A percentile compares a stretch with the other conserved stretches of the same genome.
These are phyloP conservation scores for Exutisphaerella laricina DNA, from an alignment of 2,329 filamentous ascomycete species.

Conservation along the genomic window DNA sequence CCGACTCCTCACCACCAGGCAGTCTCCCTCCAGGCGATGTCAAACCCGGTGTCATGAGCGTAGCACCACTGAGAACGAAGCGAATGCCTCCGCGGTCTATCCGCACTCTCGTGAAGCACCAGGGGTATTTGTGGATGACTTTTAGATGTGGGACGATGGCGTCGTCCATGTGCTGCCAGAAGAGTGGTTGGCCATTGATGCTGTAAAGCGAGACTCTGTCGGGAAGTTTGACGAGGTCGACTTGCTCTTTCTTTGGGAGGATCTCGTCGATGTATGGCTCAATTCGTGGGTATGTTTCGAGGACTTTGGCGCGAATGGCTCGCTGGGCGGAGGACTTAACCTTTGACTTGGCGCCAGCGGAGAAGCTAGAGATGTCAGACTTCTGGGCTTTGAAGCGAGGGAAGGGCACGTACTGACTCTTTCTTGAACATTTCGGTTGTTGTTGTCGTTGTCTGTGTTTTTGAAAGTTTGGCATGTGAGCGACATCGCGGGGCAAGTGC, in stretches of 20 bases:
- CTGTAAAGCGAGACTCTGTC: conserved; percentile 88
- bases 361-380: conserved; percentile 63
- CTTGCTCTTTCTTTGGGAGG: conserved; percentile 86
- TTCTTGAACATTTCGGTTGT: conserved; percentile 73
- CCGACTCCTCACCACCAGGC: conserved; percentile 49
- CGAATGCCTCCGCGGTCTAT: conserved; percentile 96
- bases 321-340: conserved; percentile 96
- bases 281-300: conserved; percentile 79
- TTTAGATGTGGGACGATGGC: conserved; percentile 80
- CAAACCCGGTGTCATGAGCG: conserved; percentile 91
- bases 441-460: background rate
- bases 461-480: no score
- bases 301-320: conserved; percentile 71
- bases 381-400: no score
- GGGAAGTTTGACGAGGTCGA: conserved; percentile 88
- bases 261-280: conserved; percentile 87
- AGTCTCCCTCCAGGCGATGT: conserved; percentile 77
- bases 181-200: conserved; percentile 70
- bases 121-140: conserved; percentile 84
- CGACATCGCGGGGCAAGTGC: no score
- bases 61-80: conserved; percentile 88
- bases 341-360: conserved; percentile 79
- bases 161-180: conserved; percentile 80
- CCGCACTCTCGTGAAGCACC: conserved; percentile 74
- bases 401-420: conserved; percentile 57